Conservation (phyloP, 768 basidiomycete species). For the Leccinum obscurum region DNA sequence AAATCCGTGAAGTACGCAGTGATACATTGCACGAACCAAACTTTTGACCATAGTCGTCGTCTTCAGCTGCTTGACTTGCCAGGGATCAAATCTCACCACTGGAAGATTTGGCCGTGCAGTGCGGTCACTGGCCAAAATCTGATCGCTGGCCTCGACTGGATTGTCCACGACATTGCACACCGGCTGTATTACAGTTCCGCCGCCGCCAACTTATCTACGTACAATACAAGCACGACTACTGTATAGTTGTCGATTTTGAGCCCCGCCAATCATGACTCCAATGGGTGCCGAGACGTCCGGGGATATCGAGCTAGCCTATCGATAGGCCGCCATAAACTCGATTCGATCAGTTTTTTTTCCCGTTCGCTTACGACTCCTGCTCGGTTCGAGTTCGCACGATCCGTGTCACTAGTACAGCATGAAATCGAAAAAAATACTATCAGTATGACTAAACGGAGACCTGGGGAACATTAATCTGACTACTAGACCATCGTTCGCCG, state of each 20-base stretch:
- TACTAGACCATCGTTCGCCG: conserved; percentile 4
- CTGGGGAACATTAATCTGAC: conserved; percentile 1
- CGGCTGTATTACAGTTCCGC: conserved; percentile 80
- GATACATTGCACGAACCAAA: neutral
- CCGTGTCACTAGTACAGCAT: conserved; percentile 7
- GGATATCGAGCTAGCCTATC: conserved; percentile 4
- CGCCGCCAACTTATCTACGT: conserved; percentile 10
- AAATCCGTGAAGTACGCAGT: conserved; percentile 54
- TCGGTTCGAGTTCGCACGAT: conserved; percentile 3
- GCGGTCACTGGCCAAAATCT: conserved; percentile 88
- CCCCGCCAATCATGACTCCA: conserved; percentile 4
- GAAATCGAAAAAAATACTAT: conserved; percentile 10
- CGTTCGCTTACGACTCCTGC: conserved; percentile 12
- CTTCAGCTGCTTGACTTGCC: conserved; percentile 75
- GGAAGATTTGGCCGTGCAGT: conserved; percentile 90
- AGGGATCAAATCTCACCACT: conserved; percentile 84
- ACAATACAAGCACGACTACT: conserved; percentile 3
- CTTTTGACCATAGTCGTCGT: conserved; percentile 8
- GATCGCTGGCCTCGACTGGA: conserved; percentile 86
- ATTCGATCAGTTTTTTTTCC: conserved; percentile 2
- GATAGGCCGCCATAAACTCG: conserved; percentile 12
- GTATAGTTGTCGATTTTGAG: conserved; percentile 6
- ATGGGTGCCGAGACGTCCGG: conserved; percentile 11
- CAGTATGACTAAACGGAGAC: conserved; percentile 12
- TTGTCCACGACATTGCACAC: conserved; percentile 83